Evolutionary conservation across 2,329 filamentous ascomycete genomes (phyloP).

Genomic region (Calonectria hawksworthii): DNA sequence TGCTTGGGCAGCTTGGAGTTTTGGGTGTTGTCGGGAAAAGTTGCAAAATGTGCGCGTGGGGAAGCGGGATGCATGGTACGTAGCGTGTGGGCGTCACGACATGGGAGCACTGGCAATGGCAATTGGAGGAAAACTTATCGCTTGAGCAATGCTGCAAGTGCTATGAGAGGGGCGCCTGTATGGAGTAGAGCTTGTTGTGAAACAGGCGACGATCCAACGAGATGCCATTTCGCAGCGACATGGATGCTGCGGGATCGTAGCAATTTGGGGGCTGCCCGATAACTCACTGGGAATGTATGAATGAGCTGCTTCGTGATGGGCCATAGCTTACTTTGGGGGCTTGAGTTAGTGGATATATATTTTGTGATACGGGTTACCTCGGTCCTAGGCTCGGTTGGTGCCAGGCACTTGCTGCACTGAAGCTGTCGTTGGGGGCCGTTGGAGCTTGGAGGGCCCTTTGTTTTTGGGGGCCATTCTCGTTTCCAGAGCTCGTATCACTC

Average conservation of each 20-base stretch:
- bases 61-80: neutral
- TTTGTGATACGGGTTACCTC: neutral
- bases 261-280: constrained; percentile 19
- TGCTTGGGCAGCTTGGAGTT: neutral
- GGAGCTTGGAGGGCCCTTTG: neutral
- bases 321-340: neutral
- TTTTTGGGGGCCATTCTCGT: constrained; percentile 15
- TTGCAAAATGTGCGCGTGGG: neutral
- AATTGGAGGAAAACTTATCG: neutral
- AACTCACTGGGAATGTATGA: neutral
- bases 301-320: neutral
- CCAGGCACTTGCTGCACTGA: neutral
- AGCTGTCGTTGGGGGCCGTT: constrained; percentile 1
- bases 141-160: neutral
- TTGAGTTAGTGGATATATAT: neutral
- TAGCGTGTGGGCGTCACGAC: neutral
- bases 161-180: constrained; percentile 6
- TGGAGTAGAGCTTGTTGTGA: neutral
- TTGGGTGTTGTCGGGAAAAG: constrained; percentile 12
- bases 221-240: neutral
- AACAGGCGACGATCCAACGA: constrained; percentile 19
- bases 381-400: constrained; percentile 10
- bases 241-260: constrained; percentile 11
- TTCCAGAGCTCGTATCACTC: neutral
- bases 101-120: neutral